Conservation (phyloP, 23 red algal genomes). For the Cyanidium caldarium region DNA sequence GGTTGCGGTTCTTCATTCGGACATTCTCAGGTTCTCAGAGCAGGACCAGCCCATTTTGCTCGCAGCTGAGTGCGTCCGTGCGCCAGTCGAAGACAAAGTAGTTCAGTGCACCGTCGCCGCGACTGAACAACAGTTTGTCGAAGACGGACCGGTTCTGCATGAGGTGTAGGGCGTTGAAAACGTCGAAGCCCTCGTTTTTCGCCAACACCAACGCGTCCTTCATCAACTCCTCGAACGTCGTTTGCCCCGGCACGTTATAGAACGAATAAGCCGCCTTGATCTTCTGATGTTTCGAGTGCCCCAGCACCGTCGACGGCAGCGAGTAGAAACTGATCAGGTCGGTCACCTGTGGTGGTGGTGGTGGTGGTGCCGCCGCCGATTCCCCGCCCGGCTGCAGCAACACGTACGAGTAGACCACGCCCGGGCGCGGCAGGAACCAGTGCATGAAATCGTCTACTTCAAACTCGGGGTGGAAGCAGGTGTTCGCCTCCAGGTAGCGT, state of each 20-base stretch:
- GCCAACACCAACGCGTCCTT: slow-evolving; percentile 61
- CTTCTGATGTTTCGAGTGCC: slow-evolving; percentile 37
- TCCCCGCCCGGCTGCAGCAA: slow-evolving; percentile 6
- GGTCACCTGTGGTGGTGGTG: no score
- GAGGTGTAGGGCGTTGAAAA: slow-evolving; percentile 93
- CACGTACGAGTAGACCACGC: slow-evolving; percentile 77
- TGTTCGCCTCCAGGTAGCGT: slow-evolving; percentile 7
- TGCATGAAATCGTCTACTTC: slow-evolving; percentile 46
- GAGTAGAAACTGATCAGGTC: slow-evolving; percentile 82
- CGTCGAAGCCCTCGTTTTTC: slow-evolving; percentile 50
- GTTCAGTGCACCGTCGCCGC: slow-evolving; percentile 68
- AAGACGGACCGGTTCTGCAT: slow-evolving; percentile 56
- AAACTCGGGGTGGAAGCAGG: slow-evolving; percentile 26
- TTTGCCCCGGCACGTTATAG: slow-evolving; percentile 28
- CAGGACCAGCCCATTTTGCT: slow-evolving; percentile 9
- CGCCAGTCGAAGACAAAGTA: slow-evolving; percentile 98
- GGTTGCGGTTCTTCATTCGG: no score
- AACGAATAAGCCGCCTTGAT: slow-evolving; percentile 89
- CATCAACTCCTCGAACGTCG: slow-evolving; percentile 35
- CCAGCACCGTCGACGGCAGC: slow-evolving; percentile 65
- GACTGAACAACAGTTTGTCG: slow-evolving; percentile 53
- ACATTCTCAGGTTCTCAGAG: slow-evolving; percentile 3
- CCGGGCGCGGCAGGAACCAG: slow-evolving; percentile 64
- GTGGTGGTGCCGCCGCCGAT: no score
- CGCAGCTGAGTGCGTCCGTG: background rate